Evolutionary conservation across 768 basidiomycete genomes (phyloP).

Genomic region (Exidia glandulosa): DNA sequence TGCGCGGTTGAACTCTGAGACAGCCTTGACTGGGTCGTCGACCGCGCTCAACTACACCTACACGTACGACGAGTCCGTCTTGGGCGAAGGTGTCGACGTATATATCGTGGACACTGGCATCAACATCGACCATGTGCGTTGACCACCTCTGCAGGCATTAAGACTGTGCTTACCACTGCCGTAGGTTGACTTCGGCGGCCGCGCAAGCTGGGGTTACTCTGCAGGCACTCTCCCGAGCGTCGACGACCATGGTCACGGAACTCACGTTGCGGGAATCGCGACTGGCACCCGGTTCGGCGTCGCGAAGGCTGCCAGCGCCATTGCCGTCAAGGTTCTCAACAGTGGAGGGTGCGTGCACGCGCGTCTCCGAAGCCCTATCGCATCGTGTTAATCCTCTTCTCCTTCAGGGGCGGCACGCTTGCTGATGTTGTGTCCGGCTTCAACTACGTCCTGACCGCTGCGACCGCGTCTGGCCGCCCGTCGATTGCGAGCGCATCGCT

Average conservation of each 20-base stretch:
- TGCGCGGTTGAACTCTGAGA: conserved; percentile 7
- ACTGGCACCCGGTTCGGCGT: conserved; percentile 18
- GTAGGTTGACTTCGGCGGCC: conserved; percentile 30
- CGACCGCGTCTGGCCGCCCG: conserved; percentile 2
- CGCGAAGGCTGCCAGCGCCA: conserved; percentile 5
- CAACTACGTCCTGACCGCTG: conserved; percentile 20
- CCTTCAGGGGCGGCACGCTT: background rate
- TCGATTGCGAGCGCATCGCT: conserved; percentile 1
- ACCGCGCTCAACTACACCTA: conserved; percentile 9
- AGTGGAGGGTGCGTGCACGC: conserved; percentile 13
- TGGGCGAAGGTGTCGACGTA: conserved; percentile 27
- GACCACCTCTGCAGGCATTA: background rate
- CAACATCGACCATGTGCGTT: conserved; percentile 12
- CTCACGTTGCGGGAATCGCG: conserved; percentile 19
- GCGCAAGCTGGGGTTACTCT: conserved; percentile 24
- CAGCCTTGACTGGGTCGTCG: background rate
- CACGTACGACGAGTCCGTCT: conserved; percentile 18
- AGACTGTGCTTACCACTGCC: background rate
- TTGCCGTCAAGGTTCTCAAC: conserved; percentile 7
- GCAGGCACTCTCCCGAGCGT: conserved; percentile 7
- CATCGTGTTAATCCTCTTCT: background rate
- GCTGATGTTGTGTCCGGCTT: conserved; percentile 17
- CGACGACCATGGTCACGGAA: conserved; percentile 27
- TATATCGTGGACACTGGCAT: conserved; percentile 24
- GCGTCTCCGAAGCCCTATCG: background rate